Conservation (phyloP, 805 yeast genomes). For the Candida insectorum region DNA sequence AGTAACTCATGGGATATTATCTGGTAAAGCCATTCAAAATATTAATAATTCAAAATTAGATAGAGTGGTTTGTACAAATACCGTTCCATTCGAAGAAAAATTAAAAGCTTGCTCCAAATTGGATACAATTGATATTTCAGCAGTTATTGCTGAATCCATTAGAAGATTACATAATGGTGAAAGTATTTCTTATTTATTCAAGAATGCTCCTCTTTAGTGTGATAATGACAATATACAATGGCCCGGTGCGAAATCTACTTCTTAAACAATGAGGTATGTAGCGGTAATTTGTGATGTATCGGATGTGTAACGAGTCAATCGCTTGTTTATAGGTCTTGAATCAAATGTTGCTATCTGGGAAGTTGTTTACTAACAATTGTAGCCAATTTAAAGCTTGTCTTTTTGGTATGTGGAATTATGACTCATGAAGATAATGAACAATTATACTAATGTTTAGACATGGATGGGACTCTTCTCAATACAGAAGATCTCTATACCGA, state of each 20-base stretch:
- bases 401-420: constrained; percentile 48
- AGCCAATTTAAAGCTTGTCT: constrained; percentile 60
- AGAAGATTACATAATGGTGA: constrained; percentile 96
- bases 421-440: background rate
- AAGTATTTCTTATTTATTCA: constrained; percentile 82
- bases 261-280: too few species aligned
- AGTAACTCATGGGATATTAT: constrained; percentile 92
- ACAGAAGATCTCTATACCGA: constrained; percentile 91
- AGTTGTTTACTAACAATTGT: background rate
- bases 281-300: too few species aligned
- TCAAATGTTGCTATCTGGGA: too few species aligned
- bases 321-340: too few species aligned
- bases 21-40: constrained; percentile 76
- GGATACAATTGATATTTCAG: constrained; percentile 79
- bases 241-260: too few species aligned
- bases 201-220: constrained; percentile 44
- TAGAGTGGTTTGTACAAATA: constrained; percentile 85
- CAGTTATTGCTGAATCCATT: constrained; percentile 88
- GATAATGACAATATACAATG: too few species aligned
- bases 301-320: too few species aligned
- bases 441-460: constrained; percentile 44
- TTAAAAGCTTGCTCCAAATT: constrained; percentile 60
- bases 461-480: constrained; percentile 93
- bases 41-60: constrained; percentile 65
- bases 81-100: constrained; percentile 78